These are phyloP conservation scores for Diatrype stigma DNA, from an alignment of 2,329 filamentous ascomycete species.

Conservation along the genomic window DNA sequence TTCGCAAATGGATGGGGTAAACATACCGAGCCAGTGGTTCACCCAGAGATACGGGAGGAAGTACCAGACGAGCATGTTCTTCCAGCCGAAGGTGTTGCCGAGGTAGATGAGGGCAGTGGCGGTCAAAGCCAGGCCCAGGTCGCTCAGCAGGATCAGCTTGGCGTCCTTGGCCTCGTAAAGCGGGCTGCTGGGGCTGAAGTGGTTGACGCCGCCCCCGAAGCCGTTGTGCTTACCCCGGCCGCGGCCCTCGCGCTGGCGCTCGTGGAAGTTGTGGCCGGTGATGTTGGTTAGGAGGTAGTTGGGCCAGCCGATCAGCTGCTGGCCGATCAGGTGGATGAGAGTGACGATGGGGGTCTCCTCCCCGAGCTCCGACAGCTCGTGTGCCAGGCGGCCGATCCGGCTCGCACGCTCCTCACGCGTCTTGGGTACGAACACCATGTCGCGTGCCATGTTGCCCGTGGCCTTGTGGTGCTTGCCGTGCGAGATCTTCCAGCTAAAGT, in stretches of 20 bases:
- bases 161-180: constrained; percentile 90
- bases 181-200: constrained; percentile 85
- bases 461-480: constrained; percentile 99
- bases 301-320: constrained; percentile 92
- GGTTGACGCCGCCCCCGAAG: constrained; percentile 76
- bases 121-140: constrained; percentile 70
- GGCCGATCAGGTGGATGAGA: constrained; percentile 65
- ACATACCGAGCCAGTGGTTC: constrained; percentile 96
- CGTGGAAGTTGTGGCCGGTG: constrained; percentile 93
- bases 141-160: constrained; percentile 79
- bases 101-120: constrained; percentile 61
- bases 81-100: constrained; percentile 73
- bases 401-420: constrained; percentile 78
- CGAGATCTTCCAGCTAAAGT: constrained; percentile 99
- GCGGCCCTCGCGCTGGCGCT: constrained; percentile 86
- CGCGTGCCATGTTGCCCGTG: constrained; percentile 92
- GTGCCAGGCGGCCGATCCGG: constrained; percentile 66
- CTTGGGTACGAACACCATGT: constrained; percentile 98
- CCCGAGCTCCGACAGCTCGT: constrained; percentile 82
- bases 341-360: constrained; percentile 93
- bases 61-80: constrained; percentile 93
- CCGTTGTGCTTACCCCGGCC: constrained; percentile 92
- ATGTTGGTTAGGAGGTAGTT: constrained; percentile 89
- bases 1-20: neutral
- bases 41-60: constrained; percentile 94